Base-by-base conservation (phyloP, 1,139 yeast species). In the Suhomyces bribrorum region DNA sequence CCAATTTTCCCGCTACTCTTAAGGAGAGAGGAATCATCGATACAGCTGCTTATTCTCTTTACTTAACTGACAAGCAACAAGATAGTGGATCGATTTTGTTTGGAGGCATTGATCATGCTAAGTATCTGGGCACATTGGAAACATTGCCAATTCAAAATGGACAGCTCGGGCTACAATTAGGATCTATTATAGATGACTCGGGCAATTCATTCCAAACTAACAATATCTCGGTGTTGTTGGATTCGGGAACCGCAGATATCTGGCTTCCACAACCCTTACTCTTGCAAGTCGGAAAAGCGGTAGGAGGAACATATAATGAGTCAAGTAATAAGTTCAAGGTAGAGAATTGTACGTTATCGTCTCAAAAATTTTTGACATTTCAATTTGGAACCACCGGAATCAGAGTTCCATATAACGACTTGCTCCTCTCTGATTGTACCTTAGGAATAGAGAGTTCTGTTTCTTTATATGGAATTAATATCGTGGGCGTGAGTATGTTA, bases 71-170 rank as follows among this genome's bases (percentile, higher is more conserved):
- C 12, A 46, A 59, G 6, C 62, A 65, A 13, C 58, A 75, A 5
- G 49, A 54, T 9, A 41, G 55, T 3, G 85, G 85, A 2, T 52
- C 66, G 9, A 57, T 80, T 26, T 62, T 79, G 32, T 80, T 80
- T 55, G 86, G 86, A 3, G 86, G 77, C 14, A 60, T 77, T 34
- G 86, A 80, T 53, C 62, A 67, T 27, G 73, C 77, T 14, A 80
- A 79, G 55, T 73, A 65, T 44, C 43, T 59, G 0, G 85, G 84
- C 7, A 56, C 57, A 1, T 61, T 79, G 44, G 57, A 47, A 6
- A 41, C 49, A 5, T 30, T 54, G 26, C 58, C 54, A 28, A 45
- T 65, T 20, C 40, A 43, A 11, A 29, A 25, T 2, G 26, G 26
- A 4, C 9, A 15, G n/a, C 28, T 36, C 14, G 22, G 36, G 5